Conservation (phyloP, 352 stramenopile species). For the Pelagophyceae sp. region DNA sequence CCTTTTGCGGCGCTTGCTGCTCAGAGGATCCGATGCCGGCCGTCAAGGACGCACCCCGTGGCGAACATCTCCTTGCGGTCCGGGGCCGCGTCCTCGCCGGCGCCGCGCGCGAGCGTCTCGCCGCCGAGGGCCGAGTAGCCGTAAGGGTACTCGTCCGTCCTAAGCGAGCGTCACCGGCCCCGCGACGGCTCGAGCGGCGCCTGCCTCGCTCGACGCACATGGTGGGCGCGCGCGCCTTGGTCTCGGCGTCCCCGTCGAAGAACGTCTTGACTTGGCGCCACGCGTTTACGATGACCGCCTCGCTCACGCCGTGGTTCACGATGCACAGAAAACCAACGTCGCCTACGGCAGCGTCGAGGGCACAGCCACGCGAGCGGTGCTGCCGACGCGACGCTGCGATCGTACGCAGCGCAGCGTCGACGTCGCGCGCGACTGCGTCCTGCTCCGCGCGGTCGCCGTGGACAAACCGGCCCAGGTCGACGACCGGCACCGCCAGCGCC, state of each 20-base stretch:
- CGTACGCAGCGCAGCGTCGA: background rate
- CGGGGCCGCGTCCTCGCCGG: slow-evolving; percentile 29
- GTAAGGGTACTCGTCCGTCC: slow-evolving; percentile 63
- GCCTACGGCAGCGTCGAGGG: slow-evolving; percentile 52
- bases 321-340: slow-evolving; percentile 69
- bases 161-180: too few species aligned
- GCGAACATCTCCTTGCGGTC: slow-evolving; percentile 78
- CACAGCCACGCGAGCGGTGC: too few species aligned
- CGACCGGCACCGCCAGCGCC: background rate
- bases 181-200: too few species aligned
- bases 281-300: slow-evolving; percentile 40
- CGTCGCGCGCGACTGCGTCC: background rate
- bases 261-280: slow-evolving; percentile 55
- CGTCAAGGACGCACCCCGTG: too few species aligned
- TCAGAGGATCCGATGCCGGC: too few species aligned
- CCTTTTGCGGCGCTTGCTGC: too few species aligned
- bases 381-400: too few species aligned
- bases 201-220: too few species aligned
- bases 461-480: background rate
- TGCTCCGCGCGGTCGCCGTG: background rate
- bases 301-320: slow-evolving; percentile 56
- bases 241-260: slow-evolving; percentile 55
- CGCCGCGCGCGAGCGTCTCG: slow-evolving; percentile 38
- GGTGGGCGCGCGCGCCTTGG: slow-evolving; percentile 47
- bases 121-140: slow-evolving; percentile 55